Conservation (phyloP, 257 asterid genomes). For the Solanum tarapatanum region DNA sequence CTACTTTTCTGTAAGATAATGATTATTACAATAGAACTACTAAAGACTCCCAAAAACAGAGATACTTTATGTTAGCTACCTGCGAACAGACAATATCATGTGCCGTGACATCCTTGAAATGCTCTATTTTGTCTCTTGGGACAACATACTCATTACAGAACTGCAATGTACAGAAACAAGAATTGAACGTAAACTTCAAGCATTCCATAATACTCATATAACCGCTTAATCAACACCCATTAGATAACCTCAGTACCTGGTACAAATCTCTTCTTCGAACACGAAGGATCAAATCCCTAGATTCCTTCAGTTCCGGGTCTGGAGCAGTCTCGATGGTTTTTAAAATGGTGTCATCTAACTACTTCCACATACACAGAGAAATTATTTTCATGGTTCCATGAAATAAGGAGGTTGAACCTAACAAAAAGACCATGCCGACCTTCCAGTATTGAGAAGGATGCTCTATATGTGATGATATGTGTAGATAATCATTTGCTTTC, state of each 20-base stretch:
- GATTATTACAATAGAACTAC: background rate
- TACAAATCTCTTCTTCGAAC: constrained; percentile 79
- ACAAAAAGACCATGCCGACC: constrained; percentile 30
- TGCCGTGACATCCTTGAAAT: constrained; percentile 73
- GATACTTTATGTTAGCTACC: constrained; percentile 24
- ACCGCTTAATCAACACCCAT: background rate
- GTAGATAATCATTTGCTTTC: constrained; percentile 60
- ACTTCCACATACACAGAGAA: constrained; percentile 12
- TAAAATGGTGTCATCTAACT: constrained; percentile 84
- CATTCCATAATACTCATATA: background rate
- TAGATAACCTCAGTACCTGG: constrained; percentile 37
- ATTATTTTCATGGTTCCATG: background rate
- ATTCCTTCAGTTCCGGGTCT: constrained; percentile 51
- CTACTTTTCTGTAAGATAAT: constrained; percentile 41
- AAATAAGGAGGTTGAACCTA: constrained; percentile 1
- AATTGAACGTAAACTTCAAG: background rate
- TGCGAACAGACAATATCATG: constrained; percentile 86
- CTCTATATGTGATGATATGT: constrained; percentile 65
- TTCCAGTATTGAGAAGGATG: constrained; percentile 92
- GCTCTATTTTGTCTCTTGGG: constrained; percentile 66
- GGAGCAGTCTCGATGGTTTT: constrained; percentile 90
- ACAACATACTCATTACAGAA: constrained; percentile 89
- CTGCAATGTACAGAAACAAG: constrained; percentile 20
- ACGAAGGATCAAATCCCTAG: constrained; percentile 82
- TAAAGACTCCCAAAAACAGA: background rate